phyloP scores from a whole-genome alignment of 2,329 filamentous ascomycete genomes.

The Sporothrix inflata region DNA sequence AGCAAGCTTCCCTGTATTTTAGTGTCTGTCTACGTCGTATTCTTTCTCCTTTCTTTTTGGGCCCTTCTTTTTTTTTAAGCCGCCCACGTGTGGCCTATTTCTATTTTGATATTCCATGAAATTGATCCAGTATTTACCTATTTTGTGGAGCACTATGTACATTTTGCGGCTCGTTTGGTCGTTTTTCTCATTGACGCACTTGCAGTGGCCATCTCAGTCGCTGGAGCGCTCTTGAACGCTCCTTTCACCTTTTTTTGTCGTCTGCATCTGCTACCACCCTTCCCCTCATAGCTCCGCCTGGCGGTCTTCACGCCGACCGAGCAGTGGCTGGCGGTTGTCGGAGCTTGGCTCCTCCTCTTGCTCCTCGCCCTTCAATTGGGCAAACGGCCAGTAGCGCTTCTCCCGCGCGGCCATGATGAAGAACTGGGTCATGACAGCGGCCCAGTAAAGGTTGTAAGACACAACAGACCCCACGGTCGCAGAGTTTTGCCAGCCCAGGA shows the following conservation, averaged over 20 bases:
- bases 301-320: slow-evolving; percentile 16
- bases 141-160: not conserved
- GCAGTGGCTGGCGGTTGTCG: slow-evolving; percentile 27
- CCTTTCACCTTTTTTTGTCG: not conserved
- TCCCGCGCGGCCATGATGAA: slow-evolving; percentile 31
- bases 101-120: not conserved
- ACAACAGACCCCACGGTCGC: slow-evolving; percentile 86
- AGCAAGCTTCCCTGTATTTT: not conserved
- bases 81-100: not conserved
- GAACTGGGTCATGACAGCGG: slow-evolving; percentile 42
- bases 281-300: not conserved
- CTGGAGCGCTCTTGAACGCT: not conserved
- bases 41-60: not conserved
- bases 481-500: slow-evolving; percentile 86
- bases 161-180: not conserved
- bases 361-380: not conserved
- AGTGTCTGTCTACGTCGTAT: not conserved
- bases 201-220: not conserved
- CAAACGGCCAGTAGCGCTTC: slow-evolving; percentile 26
- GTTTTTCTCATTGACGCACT: not conserved
- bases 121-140: not conserved
- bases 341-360: not conserved
- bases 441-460: slow-evolving; percentile 87
- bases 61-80: too few relatives aligned
- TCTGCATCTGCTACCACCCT: not conserved